Base-by-base conservation (phyloP, 768 basidiomycete species). In the Daedaleopsis sinensis region DNA sequence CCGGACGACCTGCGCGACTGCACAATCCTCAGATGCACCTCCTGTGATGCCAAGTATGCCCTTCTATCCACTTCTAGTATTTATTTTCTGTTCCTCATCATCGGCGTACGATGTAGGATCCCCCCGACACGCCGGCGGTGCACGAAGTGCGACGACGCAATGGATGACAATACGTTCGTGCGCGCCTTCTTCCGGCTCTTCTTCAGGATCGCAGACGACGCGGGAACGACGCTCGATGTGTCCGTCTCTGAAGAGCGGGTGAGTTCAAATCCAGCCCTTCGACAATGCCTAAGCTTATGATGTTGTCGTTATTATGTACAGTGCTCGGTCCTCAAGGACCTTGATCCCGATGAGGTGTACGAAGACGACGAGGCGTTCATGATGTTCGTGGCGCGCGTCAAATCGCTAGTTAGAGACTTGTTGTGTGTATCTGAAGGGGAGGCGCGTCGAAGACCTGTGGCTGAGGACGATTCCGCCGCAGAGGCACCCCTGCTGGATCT, bases 21-120 rank as follows among this genome's bases (percentile, higher is more conserved):
- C 16, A 78, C 82, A 38, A 73, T 76, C 24, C 72, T 82, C 38
- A 73, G 74, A 42, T 91, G 89, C 70, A 76, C 74, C 8, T 78
- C 77, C 4, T 91, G 89, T 71, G 67, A 79, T 9, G 67, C 74
- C 54, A 72, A 77, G 89, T 89, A 62, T 66, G 80, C 70, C 13
- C n/a, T 50, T 21, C 38, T 23, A 18, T 37, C 42, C 24, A 18
- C 2, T n/a, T 35, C 15, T 27, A 12, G 16, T 37, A 48, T 35
- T 3, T 10, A 21, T 18, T 18, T 19, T 13, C 50, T 10, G 16
- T 57, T 48, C 1, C 27, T 46, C 19, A 36, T 24, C 51, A 16
- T 8, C n/a, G 38, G 39, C 16, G 36, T 12, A 7, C 43, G 15
- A 2, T 32, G 16, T 55, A 90, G 88, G 37, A 73, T 87, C 23